A percentile compares a stretch with the other conserved stretches of the same genome.
phyloP scores from a whole-genome alignment of 2,329 filamentous ascomycete genomes.

The Alternaria brassicicola region DNA sequence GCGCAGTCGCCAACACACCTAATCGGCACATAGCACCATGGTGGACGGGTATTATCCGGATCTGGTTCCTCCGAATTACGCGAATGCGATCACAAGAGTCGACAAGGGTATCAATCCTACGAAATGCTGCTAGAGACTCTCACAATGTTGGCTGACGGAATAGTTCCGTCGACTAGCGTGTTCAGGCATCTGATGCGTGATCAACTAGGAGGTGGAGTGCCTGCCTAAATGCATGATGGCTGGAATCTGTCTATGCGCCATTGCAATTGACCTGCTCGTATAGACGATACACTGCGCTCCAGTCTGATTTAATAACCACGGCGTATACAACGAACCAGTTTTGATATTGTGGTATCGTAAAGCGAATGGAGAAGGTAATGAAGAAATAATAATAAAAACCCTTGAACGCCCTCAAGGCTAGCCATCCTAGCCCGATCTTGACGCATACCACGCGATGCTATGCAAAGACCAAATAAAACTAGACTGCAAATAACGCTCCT shows the following conservation, averaged over 20 bases:
- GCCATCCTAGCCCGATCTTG: neutral
- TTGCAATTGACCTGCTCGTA: constrained; percentile 1
- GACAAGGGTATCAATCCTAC: neutral
- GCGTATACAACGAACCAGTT: neutral
- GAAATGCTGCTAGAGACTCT: neutral
- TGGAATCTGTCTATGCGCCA: neutral
- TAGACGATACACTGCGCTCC: neutral
- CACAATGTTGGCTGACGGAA: neutral
- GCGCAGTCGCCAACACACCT: neutral
- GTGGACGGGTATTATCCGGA: neutral
- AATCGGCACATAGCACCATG: neutral
- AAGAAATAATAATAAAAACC: neutral
- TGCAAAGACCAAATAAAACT: neutral
- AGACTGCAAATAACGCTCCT: neutral
- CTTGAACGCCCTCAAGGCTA: constrained; percentile 1
- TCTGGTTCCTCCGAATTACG: neutral
- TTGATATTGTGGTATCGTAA: neutral
- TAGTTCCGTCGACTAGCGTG: neutral
- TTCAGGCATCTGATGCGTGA: neutral
- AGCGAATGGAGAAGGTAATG: neutral
- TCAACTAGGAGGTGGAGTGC: neutral
- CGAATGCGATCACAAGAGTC: neutral
- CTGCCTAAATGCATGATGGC: neutral
- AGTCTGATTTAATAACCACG: neutral
- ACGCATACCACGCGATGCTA: constrained; percentile 1